Evolutionary conservation across 2,329 filamentous ascomycete genomes (phyloP).

Genomic region (Calycina herbarum): DNA sequence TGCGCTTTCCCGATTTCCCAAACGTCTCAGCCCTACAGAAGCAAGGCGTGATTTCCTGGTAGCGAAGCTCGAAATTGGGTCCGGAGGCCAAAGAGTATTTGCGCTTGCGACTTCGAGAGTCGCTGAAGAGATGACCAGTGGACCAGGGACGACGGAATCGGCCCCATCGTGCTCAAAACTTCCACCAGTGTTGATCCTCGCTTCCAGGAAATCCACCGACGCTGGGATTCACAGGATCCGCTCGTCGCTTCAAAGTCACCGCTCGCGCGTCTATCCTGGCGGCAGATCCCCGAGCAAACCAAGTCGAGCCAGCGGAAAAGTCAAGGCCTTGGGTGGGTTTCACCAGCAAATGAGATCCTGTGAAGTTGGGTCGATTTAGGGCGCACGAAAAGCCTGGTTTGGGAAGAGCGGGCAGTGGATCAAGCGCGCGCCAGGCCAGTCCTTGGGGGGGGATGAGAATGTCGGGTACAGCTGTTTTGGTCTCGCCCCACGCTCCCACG

Average conservation of each 20-base stretch:
- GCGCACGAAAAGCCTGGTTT: neutral
- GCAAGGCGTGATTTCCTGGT: slow-evolving; percentile 8
- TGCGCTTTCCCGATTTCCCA: neutral
- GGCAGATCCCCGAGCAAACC: slow-evolving; percentile 7
- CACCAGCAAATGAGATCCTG: slow-evolving; percentile 8
- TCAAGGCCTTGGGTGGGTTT: slow-evolving; percentile 5
- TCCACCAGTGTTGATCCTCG: slow-evolving; percentile 14
- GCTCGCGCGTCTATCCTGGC: slow-evolving; percentile 12
- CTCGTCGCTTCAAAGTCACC: neutral
- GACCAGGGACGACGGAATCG: neutral
- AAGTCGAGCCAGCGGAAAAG: neutral
- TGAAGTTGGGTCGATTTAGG: neutral
- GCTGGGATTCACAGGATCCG: neutral
- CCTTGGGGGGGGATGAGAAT: slow-evolving; percentile 7
- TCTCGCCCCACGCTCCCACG: neutral
- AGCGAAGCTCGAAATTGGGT: slow-evolving; percentile 5
- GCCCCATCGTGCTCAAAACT: neutral
- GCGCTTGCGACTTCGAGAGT: slow-evolving; percentile 11
- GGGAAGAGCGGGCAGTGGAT: slow-evolving; percentile 1
- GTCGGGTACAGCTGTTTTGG: neutral
- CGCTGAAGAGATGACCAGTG: neutral
- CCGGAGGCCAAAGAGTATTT: neutral
- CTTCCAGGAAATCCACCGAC: neutral
- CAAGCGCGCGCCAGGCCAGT: slow-evolving; percentile 14
- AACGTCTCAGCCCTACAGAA: slow-evolving; percentile 19